Evolutionary conservation across 768 basidiomycete species (phyloP).

Genomic region (Trametes coccinea): DNA sequence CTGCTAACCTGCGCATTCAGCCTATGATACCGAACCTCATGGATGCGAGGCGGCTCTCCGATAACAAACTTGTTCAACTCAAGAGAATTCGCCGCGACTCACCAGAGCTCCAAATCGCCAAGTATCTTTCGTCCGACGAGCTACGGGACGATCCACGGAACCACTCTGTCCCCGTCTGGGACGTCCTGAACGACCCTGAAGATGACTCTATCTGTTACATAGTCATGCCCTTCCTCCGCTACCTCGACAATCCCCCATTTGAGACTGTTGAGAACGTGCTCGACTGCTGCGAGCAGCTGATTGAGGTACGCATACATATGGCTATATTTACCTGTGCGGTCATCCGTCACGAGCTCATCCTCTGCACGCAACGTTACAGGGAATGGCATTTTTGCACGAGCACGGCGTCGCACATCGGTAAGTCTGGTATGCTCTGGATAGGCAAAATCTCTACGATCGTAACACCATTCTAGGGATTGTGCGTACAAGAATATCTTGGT

Average conservation of each 20-base stretch:
- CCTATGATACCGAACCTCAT: not conserved
- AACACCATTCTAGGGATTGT: not conserved
- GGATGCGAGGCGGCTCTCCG: conserved; percentile 24
- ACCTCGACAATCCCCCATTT: conserved; percentile 19
- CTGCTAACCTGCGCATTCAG: not conserved
- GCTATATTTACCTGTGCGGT: no score
- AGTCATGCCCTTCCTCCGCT: conserved; percentile 27
- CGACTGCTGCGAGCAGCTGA: conserved; percentile 22
- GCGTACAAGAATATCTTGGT: not conserved
- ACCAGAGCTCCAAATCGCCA: conserved; percentile 12
- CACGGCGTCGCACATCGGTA: conserved; percentile 28
- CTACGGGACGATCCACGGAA: conserved; percentile 20
- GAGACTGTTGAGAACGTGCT: conserved; percentile 23
- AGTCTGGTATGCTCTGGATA: not conserved
- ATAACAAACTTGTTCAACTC: conserved; percentile 19
- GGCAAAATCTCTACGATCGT: not conserved
- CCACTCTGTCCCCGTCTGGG: conserved; percentile 23
- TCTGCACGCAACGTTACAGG: conserved; percentile 4
- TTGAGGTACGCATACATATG: conserved; percentile 16
- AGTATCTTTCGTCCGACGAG: conserved; percentile 4
- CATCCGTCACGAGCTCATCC: no score
- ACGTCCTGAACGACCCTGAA: conserved; percentile 9
- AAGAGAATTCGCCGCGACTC: conserved; percentile 9
- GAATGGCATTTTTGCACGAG: conserved; percentile 25
- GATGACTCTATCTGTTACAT: conserved; percentile 11